Evolutionary conservation across 148 eudicot species (phyloP).

Genomic region (Silene uniflora): DNA sequence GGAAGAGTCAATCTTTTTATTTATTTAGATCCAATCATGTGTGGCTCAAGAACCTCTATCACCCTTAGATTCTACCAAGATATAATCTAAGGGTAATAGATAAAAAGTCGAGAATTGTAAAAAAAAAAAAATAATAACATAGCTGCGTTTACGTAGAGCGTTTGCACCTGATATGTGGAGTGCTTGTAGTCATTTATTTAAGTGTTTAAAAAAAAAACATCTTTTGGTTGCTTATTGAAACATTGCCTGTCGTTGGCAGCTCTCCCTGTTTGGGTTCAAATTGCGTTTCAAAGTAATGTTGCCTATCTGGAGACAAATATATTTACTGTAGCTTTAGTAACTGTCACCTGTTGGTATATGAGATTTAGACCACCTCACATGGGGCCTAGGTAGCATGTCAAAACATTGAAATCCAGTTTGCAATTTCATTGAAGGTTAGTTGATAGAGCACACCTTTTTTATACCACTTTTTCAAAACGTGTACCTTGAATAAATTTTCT

Average conservation of each 20-base stretch:
- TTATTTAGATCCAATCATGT: background rate
- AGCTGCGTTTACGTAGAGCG: too few species aligned
- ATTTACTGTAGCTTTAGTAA: background rate
- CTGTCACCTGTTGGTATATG: background rate
- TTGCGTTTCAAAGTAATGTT: conserved; percentile 1
- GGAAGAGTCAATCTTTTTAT: background rate
- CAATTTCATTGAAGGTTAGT: background rate
- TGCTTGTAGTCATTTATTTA: background rate
- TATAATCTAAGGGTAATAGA: too few species aligned
- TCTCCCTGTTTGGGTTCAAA: background rate
- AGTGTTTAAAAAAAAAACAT: background rate
- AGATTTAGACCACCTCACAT: background rate
- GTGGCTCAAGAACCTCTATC: too few species aligned
- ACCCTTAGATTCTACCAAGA: too few species aligned
- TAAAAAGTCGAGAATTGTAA: too few species aligned
- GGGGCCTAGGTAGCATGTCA: background rate
- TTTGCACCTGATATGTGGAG: too few species aligned
- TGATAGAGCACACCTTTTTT: background rate
- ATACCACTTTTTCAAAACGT: background rate
- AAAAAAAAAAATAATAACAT: too few species aligned
- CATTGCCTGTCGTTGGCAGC: background rate
- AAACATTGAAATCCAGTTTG: background rate
- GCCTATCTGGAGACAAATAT: background rate
- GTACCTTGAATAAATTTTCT: background rate
- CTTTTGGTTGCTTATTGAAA: background rate